phyloP scores from a whole-genome alignment of 192 early-diverging fungal species.

The Backusella liffmaniae region DNA sequence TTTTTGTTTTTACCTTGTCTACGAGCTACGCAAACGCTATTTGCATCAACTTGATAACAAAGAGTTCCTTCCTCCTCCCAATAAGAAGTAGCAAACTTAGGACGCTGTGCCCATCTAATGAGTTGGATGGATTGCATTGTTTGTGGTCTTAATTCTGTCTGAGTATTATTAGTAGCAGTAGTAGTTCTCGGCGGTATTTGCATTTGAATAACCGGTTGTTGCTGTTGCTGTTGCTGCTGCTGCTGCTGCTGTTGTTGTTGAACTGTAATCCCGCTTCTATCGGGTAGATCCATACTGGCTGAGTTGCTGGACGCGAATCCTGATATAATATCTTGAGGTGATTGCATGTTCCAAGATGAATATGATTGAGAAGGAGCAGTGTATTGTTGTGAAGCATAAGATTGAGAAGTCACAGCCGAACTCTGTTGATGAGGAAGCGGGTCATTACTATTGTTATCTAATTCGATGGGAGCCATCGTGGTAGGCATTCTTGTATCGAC shows the following conservation, averaged over 20 bases:
- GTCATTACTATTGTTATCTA: neutral
- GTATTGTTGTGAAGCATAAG: neutral
- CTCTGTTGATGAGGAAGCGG: neutral
- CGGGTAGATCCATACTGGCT: neutral
- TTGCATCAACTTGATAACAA: constrained; percentile 63
- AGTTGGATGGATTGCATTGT: neutral
- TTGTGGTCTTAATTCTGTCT: neutral
- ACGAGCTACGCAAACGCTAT: constrained; percentile 60
- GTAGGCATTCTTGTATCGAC: neutral
- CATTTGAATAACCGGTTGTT: neutral
- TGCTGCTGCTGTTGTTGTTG: neutral
- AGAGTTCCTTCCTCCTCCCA: constrained; percentile 69
- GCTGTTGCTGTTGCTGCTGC: neutral
- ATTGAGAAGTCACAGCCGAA: neutral
- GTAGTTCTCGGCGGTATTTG: neutral
- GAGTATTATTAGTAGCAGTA: neutral
- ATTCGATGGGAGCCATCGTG: neutral
- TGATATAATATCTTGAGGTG: neutral
- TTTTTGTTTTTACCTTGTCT: constrained; percentile 37
- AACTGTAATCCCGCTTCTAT: neutral
- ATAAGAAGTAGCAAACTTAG: constrained; percentile 49
- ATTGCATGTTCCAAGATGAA: neutral
- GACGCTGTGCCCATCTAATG: constrained; percentile 8
- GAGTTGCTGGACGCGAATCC: constrained; percentile 4
- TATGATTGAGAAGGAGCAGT: neutral